Base-by-base conservation (phyloP, 306 rosid genomes). In the Quercus dentata region DNA sequence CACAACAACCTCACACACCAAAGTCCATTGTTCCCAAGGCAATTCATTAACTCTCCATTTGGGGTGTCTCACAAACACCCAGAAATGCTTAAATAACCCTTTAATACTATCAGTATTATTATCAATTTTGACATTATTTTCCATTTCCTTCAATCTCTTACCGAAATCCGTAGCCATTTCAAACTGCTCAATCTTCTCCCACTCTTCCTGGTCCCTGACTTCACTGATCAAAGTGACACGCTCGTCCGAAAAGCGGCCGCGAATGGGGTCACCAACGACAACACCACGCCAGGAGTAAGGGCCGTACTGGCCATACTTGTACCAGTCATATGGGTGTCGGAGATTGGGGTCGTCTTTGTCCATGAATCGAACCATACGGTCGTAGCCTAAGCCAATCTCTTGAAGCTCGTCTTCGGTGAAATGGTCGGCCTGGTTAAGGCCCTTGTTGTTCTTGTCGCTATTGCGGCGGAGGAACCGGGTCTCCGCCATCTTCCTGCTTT, bases 21-120 rank as follows among this genome's bases (percentile, higher is more conserved):
- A 78, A 1, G 97, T 92, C 99, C 99, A 95, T 55, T 91, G 99
- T 85, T 95, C 89, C 94, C 98, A 92, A 8, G 96, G 94, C 33
- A 79, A 68, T 14, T 95, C 99, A 20, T 90, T 86, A 63, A 95
- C 5, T 70, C 89, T 78, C 99, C 98, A 95, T 76, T 76, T 89
- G 1, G 94, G 97, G 71, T 92, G 97, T 88, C 97, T 90, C 69
- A 91, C 83, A 35, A 92, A 91, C 74, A 94, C 90, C 99, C 97
- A 92, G 69, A 82, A 92, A 80, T 88, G 88, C 83, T 86, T 88
- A 30, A 41, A 41, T 0, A 84, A 76, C 49, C 94, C 89, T 30
- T 85, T 85, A 57, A 83, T 89, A 65, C 62, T 81, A 83, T 92
- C 97, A 41, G 11, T 41, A 41, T 41, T 41, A 0, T 41, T 41